These are phyloP conservation scores for Tylopilus cervinicoccineus DNA, from an alignment of 768 basidiomycete genomes.

Conservation along the genomic window DNA sequence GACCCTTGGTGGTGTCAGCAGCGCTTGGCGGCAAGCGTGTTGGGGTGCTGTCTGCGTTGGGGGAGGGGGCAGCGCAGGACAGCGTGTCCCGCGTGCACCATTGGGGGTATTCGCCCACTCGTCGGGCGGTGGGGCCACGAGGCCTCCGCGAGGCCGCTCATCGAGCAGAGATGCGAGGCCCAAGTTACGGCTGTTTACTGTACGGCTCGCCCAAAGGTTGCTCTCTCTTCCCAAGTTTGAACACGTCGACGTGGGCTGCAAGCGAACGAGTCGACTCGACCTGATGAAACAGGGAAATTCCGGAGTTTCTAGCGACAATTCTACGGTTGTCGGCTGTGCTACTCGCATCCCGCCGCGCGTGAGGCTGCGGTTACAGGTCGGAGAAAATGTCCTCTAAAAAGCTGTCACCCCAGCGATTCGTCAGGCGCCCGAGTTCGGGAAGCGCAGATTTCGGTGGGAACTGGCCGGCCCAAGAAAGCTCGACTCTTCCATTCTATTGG, in stretches of 20 bases:
- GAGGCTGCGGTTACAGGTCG: conserved; percentile 7
- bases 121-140: conserved; percentile 16
- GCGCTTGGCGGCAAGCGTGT: conserved; percentile 4
- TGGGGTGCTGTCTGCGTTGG: not conserved
- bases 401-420: conserved; percentile 6
- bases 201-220: conserved; percentile 12
- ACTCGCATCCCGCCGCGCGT: not conserved
- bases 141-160: conserved; percentile 22
- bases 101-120: conserved; percentile 5
- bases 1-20: not conserved
- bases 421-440: conserved; percentile 17
- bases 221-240: no score
- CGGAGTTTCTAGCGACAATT: not conserved
- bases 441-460: conserved; percentile 28
- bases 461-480: conserved; percentile 23
- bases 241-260: not conserved
- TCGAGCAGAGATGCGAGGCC: conserved; percentile 6
- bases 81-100: not conserved
- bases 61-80: not conserved
- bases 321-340: conserved; percentile 6
- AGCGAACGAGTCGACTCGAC: not conserved
- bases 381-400: conserved; percentile 8
- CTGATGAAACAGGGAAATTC: conserved; percentile 7
- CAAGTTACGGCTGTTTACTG: conserved; percentile 9
- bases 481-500: conserved; percentile 27